Conservation (phyloP, 73 alveolate genomes). For the Tetrahymena elliotti region DNA sequence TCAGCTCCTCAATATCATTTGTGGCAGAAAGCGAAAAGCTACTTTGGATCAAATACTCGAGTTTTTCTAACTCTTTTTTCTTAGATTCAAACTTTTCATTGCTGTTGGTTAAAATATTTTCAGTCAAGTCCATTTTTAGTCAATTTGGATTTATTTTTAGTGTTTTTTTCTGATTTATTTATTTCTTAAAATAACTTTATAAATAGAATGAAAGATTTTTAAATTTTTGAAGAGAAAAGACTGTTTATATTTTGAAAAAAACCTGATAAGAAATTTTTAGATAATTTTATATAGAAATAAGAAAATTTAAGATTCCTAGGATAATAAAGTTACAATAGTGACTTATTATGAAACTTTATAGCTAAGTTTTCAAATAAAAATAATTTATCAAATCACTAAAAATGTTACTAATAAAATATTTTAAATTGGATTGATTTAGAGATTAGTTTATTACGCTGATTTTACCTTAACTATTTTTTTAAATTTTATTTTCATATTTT, state of each 20-base stretch:
- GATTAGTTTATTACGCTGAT: too few relatives aligned
- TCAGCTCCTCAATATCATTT: not conserved
- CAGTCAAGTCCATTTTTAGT: not conserved
- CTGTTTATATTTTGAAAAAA: not conserved
- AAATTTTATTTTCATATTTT: too few relatives aligned
- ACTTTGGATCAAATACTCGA: not conserved
- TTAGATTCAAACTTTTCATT: not conserved
- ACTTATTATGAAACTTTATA: too few relatives aligned
- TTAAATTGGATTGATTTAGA: not conserved
- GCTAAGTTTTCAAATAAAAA: too few relatives aligned
- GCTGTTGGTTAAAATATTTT: not conserved
- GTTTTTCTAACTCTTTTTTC: not conserved
- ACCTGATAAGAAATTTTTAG: not conserved
- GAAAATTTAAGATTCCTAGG: not conserved
- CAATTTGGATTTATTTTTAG: too few relatives aligned
- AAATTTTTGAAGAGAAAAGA: not conserved
- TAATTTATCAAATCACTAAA: too few relatives aligned
- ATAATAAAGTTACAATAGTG: not conserved
- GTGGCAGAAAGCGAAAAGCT: not conserved
- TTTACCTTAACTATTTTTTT: not conserved
- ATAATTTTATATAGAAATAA: not conserved
- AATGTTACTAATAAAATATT: too few relatives aligned
- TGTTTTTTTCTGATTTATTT: not conserved
- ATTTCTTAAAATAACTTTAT: too few relatives aligned
- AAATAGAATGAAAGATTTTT: not conserved